A percentile compares a stretch with the other conserved stretches of the same genome.
These are phyloP conservation scores for Hylodesmum podocarpum DNA, from an alignment of 306 rosid species.

Conservation along the genomic window DNA sequence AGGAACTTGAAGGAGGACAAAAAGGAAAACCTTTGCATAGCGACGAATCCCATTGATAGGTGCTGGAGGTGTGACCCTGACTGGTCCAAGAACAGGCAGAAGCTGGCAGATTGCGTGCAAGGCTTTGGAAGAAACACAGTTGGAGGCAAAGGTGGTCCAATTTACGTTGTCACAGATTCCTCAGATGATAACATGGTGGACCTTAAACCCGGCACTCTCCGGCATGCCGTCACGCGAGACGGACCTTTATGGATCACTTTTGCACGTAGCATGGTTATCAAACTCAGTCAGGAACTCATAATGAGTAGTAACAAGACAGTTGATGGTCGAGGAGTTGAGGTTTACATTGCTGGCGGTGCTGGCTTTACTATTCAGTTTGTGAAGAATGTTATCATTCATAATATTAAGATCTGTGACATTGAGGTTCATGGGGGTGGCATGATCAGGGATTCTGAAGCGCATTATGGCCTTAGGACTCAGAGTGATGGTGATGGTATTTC, in stretches of 20 bases:
- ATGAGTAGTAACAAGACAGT: slow-evolving; percentile 63
- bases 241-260: slow-evolving; percentile 79
- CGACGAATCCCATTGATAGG: slow-evolving; percentile 76
- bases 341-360: slow-evolving; percentile 57
- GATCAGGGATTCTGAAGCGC: slow-evolving; percentile 50
- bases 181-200: slow-evolving; percentile 53
- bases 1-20: slow-evolving; percentile 30
- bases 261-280: slow-evolving; percentile 51
- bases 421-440: slow-evolving; percentile 42
- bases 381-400: slow-evolving; percentile 62
- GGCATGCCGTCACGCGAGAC: slow-evolving; percentile 59
- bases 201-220: slow-evolving; percentile 65
- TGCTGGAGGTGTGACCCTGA: slow-evolving; percentile 86
- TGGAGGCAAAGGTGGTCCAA: slow-evolving; percentile 61
- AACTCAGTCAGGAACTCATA: slow-evolving; percentile 59
- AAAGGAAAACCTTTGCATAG: background rate
- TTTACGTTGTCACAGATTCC: slow-evolving; percentile 56
- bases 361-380: slow-evolving; percentile 69
- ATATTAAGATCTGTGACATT: slow-evolving; percentile 54
- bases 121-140: slow-evolving; percentile 65
- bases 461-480: slow-evolving; percentile 51
- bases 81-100: slow-evolving; percentile 65
- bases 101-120: slow-evolving; percentile 48
- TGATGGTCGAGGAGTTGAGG: slow-evolving; percentile 66
- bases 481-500: slow-evolving; percentile 92